Conservation (phyloP, 1,284 basidiomycete species). For the Agroathelia rolfsii region DNA sequence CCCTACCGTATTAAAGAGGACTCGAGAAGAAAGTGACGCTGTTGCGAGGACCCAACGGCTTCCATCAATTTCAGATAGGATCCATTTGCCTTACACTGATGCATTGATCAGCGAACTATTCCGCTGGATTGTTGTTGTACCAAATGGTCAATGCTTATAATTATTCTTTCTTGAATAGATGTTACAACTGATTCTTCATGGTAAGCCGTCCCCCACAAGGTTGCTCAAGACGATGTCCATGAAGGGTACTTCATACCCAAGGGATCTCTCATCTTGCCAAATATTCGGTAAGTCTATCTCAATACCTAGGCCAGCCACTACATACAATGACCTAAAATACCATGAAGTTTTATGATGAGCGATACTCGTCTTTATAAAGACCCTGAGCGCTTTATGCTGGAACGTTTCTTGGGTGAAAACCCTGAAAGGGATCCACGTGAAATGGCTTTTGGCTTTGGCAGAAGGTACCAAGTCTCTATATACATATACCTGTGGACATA, state of each 20-base stretch:
- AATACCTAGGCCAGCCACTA: too few relatives aligned
- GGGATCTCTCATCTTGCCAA: conserved; percentile 5
- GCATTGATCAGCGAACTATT: too few relatives aligned
- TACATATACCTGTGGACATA: too few relatives aligned
- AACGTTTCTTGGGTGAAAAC: conserved; percentile 16
- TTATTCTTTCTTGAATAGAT: too few relatives aligned
- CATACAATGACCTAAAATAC: too few relatives aligned
- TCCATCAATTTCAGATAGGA: too few relatives aligned
- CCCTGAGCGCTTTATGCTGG: conserved; percentile 18
- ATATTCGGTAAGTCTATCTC: conserved; percentile 3
- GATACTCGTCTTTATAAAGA: too few relatives aligned
- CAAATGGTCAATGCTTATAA: conserved; percentile 14
- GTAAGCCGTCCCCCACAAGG: conserved; percentile 39
- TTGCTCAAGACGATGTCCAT: conserved; percentile 34
- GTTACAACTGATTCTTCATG: too few relatives aligned
- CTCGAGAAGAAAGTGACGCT: conserved; percentile 17
- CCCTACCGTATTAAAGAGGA: conserved; percentile 15
- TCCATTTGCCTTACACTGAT: too few relatives aligned
- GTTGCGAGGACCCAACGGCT: conserved; percentile 14
- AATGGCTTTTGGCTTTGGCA: conserved; percentile 11
- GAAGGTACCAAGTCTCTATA: too few relatives aligned
- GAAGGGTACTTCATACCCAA: conserved; percentile 7
- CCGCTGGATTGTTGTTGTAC: too few relatives aligned
- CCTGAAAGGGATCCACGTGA: conserved; percentile 12
- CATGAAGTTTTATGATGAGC: too few relatives aligned